phyloP scores from a whole-genome alignment of 2,329 filamentous ascomycete genomes.

The Biscogniauxia mediterranea region DNA sequence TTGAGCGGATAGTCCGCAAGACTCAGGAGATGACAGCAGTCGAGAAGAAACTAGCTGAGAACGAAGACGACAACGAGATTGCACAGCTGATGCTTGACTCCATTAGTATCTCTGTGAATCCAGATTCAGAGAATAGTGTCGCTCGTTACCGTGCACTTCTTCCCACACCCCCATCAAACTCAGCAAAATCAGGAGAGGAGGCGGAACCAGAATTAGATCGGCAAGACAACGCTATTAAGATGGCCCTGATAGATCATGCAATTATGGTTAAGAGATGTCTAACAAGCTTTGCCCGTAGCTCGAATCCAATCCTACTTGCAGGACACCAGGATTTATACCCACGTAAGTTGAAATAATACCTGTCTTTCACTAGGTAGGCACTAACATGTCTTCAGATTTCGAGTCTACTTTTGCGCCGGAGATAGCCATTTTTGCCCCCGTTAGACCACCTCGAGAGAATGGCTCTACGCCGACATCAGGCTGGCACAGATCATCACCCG shows the following conservation, averaged over 20 bases:
- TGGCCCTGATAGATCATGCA: slow-evolving; percentile 85
- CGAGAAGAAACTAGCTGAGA: slow-evolving; percentile 71
- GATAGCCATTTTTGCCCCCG: slow-evolving; percentile 59
- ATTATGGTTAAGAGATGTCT: slow-evolving; percentile 83
- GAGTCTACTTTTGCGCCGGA: slow-evolving; percentile 64
- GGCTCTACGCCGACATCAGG: slow-evolving; percentile 41
- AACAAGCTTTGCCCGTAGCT: slow-evolving; percentile 63
- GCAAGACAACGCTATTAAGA: slow-evolving; percentile 76
- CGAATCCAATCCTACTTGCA: slow-evolving; percentile 55
- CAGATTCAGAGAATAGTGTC: slow-evolving; percentile 72
- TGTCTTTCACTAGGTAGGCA: slow-evolving; percentile 10
- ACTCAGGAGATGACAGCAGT: slow-evolving; percentile 78
- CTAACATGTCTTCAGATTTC: slow-evolving; percentile 47
- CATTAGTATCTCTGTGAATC: slow-evolving; percentile 73
- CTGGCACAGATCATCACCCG: slow-evolving; percentile 36
- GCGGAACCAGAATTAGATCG: slow-evolving; percentile 50
- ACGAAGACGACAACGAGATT: slow-evolving; percentile 70
- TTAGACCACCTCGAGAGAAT: slow-evolving; percentile 41
- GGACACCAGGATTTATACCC: slow-evolving; percentile 59
- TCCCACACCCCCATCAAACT: slow-evolving; percentile 47
- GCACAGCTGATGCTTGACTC: slow-evolving; percentile 71
- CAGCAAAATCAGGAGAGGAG: slow-evolving; percentile 44
- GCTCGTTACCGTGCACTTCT: slow-evolving; percentile 75
- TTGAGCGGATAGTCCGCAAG: slow-evolving; percentile 88
- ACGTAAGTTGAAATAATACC: slow-evolving; percentile 49